A percentile compares a stretch with the other conserved stretches of the same genome.
Conservation (phyloP, 305 asterid genomes). For the Solanum chacoense region DNA sequence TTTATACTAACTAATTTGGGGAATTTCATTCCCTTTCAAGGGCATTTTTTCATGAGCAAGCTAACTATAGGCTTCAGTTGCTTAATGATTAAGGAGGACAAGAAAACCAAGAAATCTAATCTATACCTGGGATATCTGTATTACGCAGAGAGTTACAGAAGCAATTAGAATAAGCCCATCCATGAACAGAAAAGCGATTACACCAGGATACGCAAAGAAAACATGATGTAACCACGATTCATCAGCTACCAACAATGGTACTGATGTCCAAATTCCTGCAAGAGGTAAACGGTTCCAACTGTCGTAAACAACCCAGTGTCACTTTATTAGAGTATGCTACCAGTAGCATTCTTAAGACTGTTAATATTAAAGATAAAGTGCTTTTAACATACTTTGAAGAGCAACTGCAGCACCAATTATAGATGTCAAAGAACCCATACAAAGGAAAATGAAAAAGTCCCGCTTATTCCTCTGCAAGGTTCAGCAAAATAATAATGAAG, state of each 20-base stretch:
- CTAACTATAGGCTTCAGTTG: neutral
- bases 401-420: constrained; percentile 43
- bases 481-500: constrained; percentile 7
- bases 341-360: neutral
- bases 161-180: constrained; percentile 55
- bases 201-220: constrained; percentile 55
- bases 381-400: constrained; percentile 55
- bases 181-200: constrained; percentile 60
- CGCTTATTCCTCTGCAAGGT: constrained; percentile 76
- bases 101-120: constrained; percentile 9
- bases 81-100: neutral
- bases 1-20: neutral
- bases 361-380: constrained; percentile 10
- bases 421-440: constrained; percentile 66
- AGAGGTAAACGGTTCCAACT: constrained; percentile 4
- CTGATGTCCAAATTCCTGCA: constrained; percentile 73
- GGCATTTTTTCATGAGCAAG: neutral
- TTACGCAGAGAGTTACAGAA: constrained; percentile 38
- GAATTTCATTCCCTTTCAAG: neutral
- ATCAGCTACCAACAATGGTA: constrained; percentile 28
- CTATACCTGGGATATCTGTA: constrained; percentile 67
- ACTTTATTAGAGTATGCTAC: neutral
- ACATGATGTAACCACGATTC: constrained; percentile 43
- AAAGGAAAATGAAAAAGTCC: constrained; percentile 67
- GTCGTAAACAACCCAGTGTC: neutral